Evolutionary conservation across 257 asterid genomes (phyloP).

Genomic region (Knoxia roxburghii): DNA sequence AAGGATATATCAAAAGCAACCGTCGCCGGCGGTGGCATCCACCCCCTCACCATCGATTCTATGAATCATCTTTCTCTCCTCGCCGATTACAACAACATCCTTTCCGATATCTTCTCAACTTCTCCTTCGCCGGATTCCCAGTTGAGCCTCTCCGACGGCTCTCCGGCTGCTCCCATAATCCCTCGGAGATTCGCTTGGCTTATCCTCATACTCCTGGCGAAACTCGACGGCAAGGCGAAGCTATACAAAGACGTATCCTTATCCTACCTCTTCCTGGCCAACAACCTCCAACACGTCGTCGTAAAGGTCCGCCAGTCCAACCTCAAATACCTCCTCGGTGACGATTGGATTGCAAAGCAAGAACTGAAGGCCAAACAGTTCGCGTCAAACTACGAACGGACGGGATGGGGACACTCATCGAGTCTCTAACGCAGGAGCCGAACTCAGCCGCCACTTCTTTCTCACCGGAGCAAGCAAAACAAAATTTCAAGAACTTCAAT

Average conservation of each 20-base stretch:
- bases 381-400: slow-evolving; percentile 45
- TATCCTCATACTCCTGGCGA: slow-evolving; percentile 56
- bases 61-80: slow-evolving; percentile 58
- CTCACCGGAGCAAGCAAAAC: slow-evolving; percentile 37
- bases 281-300: slow-evolving; percentile 62
- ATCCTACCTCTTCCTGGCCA: slow-evolving; percentile 69
- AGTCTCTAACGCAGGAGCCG: slow-evolving; percentile 45
- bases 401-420: slow-evolving; percentile 71
- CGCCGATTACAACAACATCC: slow-evolving; percentile 59
- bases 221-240: slow-evolving; percentile 62
- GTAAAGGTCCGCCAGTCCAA: slow-evolving; percentile 55
- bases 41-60: slow-evolving; percentile 45
- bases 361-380: slow-evolving; percentile 51
- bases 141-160: slow-evolving; percentile 50
- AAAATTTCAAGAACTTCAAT: slow-evolving; percentile 56
- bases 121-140: slow-evolving; percentile 20
- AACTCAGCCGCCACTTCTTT: slow-evolving; percentile 24
- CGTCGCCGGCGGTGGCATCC: slow-evolving; percentile 63
- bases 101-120: slow-evolving; percentile 47
- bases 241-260: slow-evolving; percentile 55
- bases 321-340: slow-evolving; percentile 62
- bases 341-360: slow-evolving; percentile 63
- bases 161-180: slow-evolving; percentile 38
- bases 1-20: slow-evolving; percentile 54
- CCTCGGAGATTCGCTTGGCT: slow-evolving; percentile 60